Evolutionary conservation across 2,329 filamentous ascomycete genomes (phyloP).

Genomic region (Elsinoe australis): DNA sequence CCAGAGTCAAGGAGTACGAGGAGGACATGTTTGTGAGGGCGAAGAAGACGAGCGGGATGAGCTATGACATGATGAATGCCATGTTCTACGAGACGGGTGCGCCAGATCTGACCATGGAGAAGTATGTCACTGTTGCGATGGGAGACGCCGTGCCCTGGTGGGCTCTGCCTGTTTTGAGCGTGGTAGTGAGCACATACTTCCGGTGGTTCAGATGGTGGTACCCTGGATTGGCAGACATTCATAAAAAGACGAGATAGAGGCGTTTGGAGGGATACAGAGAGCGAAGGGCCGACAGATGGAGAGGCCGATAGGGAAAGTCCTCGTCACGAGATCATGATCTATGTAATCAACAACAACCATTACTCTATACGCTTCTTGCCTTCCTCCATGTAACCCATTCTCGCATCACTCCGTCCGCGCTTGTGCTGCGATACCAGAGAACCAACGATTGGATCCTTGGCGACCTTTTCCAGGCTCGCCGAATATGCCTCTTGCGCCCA

Average conservation of each 20-base stretch:
- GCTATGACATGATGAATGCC: constrained; percentile 40
- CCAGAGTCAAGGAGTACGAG: constrained; percentile 31
- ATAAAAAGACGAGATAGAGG: not conserved
- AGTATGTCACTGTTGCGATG: constrained; percentile 25
- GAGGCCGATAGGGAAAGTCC: not conserved
- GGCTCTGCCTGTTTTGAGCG: constrained; percentile 21
- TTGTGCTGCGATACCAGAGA: constrained; percentile 65
- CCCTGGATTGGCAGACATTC: constrained; percentile 4
- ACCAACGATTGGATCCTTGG: constrained; percentile 75
- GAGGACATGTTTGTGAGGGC: constrained; percentile 33
- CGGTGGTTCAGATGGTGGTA: constrained; percentile 18
- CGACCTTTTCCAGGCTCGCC: constrained; percentile 73
- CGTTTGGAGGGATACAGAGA: not conserved
- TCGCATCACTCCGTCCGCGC: constrained; percentile 71
- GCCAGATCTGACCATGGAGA: constrained; percentile 39
- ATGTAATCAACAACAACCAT: not conserved
- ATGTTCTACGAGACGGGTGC: constrained; percentile 45
- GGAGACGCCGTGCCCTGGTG: constrained; percentile 22
- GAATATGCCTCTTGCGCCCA: constrained; percentile 83
- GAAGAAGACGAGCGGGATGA: constrained; percentile 30
- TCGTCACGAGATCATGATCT: constrained; percentile 4
- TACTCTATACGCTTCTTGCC: constrained; percentile 97
- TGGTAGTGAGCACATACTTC: constrained; percentile 27
- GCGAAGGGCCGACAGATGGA: too few species aligned
- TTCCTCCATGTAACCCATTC: constrained; percentile 82